Evolutionary conservation across 2,329 filamentous ascomycete genomes (phyloP).

Genomic region (Fusarium coicis): DNA sequence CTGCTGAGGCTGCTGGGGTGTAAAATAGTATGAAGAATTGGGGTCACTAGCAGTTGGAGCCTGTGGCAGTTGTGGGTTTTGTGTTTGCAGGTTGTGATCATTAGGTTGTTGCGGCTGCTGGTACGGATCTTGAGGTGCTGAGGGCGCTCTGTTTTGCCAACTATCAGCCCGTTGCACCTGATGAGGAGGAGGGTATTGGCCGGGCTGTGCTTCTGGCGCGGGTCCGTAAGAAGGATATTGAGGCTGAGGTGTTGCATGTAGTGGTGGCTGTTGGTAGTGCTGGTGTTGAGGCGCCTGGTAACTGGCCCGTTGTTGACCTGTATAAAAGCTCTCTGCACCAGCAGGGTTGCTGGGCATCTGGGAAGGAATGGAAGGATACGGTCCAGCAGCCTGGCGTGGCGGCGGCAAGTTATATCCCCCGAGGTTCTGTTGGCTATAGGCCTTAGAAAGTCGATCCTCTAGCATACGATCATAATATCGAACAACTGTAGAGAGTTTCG

Average conservation of each 20-base stretch:
- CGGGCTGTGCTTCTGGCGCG: constrained; percentile 52
- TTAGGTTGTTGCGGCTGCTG: constrained; percentile 30
- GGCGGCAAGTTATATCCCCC: constrained; percentile 71
- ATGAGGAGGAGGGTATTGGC: constrained; percentile 58
- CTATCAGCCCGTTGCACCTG: constrained; percentile 61
- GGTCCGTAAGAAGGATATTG: constrained; percentile 59
- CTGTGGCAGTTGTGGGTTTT: constrained; percentile 45
- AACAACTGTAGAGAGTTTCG: constrained; percentile 94
- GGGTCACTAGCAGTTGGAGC: constrained; percentile 57
- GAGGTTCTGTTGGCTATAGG: constrained; percentile 84
- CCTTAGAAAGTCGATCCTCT: constrained; percentile 91
- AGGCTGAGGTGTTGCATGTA: constrained; percentile 45
- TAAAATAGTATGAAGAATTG: constrained; percentile 69
- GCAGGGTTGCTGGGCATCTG: constrained; percentile 59
- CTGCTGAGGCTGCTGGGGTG: constrained; percentile 51
- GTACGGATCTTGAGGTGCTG: constrained; percentile 50
- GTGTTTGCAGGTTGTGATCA: constrained; percentile 44
- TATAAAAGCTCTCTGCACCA: constrained; percentile 85
- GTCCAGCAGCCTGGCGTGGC: constrained; percentile 62
- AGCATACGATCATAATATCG: constrained; percentile 98
- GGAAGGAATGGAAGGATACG: constrained; percentile 78
- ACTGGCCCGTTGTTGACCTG: constrained; percentile 65
- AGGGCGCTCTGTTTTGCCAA: constrained; percentile 59
- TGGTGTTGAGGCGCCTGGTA: constrained; percentile 62
- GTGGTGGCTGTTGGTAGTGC: constrained; percentile 48